Conservation (phyloP, 1,284 basidiomycete species). For the Retiboletus flavoniger region DNA sequence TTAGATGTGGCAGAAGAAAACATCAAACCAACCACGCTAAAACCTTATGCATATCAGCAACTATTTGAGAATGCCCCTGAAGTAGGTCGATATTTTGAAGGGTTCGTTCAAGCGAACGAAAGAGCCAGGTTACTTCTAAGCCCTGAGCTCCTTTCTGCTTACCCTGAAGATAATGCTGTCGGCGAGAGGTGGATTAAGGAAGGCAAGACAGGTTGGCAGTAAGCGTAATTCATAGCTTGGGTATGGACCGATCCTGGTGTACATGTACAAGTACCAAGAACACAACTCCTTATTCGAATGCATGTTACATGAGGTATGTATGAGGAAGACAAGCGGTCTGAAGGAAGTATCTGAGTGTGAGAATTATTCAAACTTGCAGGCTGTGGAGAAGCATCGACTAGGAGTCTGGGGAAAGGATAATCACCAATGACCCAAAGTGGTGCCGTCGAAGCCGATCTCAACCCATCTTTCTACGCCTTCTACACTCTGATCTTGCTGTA, state of each 20-base stretch:
- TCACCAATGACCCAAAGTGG: constrained; percentile 51
- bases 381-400: neutral
- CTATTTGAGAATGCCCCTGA: constrained; percentile 27
- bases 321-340: neutral
- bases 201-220: constrained; percentile 13
- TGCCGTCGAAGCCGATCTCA: constrained; percentile 50
- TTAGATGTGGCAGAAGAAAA: constrained; percentile 46
- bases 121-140: constrained; percentile 29
- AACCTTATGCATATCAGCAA: constrained; percentile 21
- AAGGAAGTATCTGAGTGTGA: neutral
- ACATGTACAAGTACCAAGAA: constrained; percentile 3
- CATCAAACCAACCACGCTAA: constrained; percentile 32
- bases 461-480: constrained; percentile 45
- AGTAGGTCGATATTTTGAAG: constrained; percentile 38
- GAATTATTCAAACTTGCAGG: neutral
- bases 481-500: constrained; percentile 16
- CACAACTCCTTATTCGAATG: neutral
- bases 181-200: constrained; percentile 29
- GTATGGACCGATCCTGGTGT: neutral
- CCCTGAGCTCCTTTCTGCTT: constrained; percentile 31
- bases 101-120: constrained; percentile 22
- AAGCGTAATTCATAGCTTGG: neutral
- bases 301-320: neutral
- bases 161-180: constrained; percentile 31
- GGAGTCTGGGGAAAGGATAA: neutral